These are phyloP conservation scores for Penicillium italicum DNA, from an alignment of 2,329 filamentous ascomycete genomes.

Conservation along the genomic window DNA sequence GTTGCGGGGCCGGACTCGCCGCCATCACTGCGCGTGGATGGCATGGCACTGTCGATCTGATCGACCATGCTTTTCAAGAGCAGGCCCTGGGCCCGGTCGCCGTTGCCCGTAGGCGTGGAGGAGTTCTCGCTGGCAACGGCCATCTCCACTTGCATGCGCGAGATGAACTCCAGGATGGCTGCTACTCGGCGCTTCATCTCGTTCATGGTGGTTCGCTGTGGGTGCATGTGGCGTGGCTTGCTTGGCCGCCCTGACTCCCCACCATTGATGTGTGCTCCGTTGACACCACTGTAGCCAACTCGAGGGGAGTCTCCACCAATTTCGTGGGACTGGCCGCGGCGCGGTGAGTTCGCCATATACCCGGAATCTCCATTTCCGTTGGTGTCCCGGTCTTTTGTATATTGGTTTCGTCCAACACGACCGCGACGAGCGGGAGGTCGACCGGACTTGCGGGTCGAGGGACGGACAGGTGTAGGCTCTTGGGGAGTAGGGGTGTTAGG, in stretches of 20 bases:
- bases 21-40: slow-evolving; percentile 25
- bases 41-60: slow-evolving; percentile 31
- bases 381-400: slow-evolving; percentile 71
- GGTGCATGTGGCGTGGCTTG: slow-evolving; percentile 56
- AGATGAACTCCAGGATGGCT: slow-evolving; percentile 84
- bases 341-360: slow-evolving; percentile 37
- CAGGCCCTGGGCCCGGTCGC: slow-evolving; percentile 34
- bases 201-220: slow-evolving; percentile 68
- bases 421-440: slow-evolving; percentile 64
- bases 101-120: slow-evolving; percentile 38
- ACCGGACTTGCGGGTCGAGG: slow-evolving; percentile 57
- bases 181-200: slow-evolving; percentile 84
- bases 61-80: slow-evolving; percentile 36
- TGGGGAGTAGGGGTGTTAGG: slow-evolving; percentile 42
- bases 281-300: slow-evolving; percentile 29
- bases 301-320: slow-evolving; percentile 39
- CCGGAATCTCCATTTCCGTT: slow-evolving; percentile 47
- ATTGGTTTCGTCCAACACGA: slow-evolving; percentile 72
- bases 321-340: slow-evolving; percentile 41
- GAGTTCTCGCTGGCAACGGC: slow-evolving; percentile 56
- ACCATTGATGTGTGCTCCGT: slow-evolving; percentile 53
- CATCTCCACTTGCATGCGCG: slow-evolving; percentile 81
- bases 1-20: slow-evolving; percentile 26
- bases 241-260: slow-evolving; percentile 56
- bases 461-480: slow-evolving; percentile 36